Conservation (phyloP, 2,329 filamentous ascomycete genomes). For the Penicillium aurantiogriseum region DNA sequence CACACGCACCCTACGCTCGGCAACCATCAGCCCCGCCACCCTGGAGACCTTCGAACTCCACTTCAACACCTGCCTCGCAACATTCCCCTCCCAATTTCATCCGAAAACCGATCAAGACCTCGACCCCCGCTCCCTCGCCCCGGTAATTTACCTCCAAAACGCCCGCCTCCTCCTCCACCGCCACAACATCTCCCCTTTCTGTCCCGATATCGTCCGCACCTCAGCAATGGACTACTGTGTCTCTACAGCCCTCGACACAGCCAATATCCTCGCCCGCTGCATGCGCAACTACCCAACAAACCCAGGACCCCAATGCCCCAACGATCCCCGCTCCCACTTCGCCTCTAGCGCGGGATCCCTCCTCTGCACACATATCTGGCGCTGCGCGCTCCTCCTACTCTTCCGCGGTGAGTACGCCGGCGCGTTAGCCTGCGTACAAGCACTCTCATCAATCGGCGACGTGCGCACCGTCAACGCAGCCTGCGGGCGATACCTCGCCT, state of each 20-base stretch:
- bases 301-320: constrained; percentile 22
- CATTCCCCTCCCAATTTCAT: constrained; percentile 74
- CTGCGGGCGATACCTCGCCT: constrained; percentile 77
- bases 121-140: constrained; percentile 70
- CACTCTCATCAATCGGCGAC: constrained; percentile 68
- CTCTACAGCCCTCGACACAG: constrained; percentile 72
- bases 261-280: constrained; percentile 68
- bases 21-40: constrained; percentile 63
- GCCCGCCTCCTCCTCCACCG: constrained; percentile 82
- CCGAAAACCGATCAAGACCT: constrained; percentile 65
- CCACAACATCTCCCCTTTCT: constrained; percentile 77
- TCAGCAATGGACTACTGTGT: constrained; percentile 77
- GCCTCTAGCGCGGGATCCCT: constrained; percentile 69
- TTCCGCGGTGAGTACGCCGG: constrained; percentile 70
- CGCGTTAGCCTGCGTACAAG: constrained; percentile 70
- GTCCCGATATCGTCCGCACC: constrained; percentile 62
- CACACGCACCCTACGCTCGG: constrained; percentile 66
- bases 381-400: constrained; percentile 76
- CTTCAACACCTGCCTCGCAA: constrained; percentile 70
- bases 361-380: constrained; percentile 81
- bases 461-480: constrained; percentile 69
- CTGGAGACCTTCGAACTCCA: constrained; percentile 78
- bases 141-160: constrained; percentile 75
- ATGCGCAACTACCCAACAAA: constrained; percentile 43
- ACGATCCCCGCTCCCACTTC: constrained; percentile 56